Percentiles rank a stretch among this genome's conserved stretches.
These are phyloP conservation scores for Pinus taeda DNA, from an alignment of 75 land plant genomes.

Conservation along the genomic window DNA sequence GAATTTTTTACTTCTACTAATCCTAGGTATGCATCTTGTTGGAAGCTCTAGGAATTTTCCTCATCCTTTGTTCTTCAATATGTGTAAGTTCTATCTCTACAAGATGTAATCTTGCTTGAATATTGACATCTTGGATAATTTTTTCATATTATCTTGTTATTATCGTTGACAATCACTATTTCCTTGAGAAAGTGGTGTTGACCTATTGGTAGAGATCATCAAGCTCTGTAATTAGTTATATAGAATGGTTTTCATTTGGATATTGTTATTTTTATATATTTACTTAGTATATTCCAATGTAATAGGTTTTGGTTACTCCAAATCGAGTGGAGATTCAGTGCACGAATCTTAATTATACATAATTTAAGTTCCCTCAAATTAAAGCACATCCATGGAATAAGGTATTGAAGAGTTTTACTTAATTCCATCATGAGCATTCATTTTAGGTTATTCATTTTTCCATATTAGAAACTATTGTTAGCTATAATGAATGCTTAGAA, in stretches of 20 bases:
- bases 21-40: not conserved
- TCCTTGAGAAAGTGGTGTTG: constrained; percentile 87
- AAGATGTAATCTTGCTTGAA: too few relatives aligned
- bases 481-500: not conserved
- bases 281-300: not conserved
- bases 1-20: not conserved
- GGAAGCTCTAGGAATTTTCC: not conserved
- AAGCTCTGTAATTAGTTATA: constrained; percentile 31
- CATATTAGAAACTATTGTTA: not conserved
- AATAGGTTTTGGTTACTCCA: constrained; percentile 83
- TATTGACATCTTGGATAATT: too few relatives aligned
- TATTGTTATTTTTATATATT: not conserved
- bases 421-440: not conserved
- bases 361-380: constrained; percentile 84
- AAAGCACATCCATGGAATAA: constrained; percentile 96
- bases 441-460: not conserved
- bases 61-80: not conserved
- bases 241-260: not conserved
- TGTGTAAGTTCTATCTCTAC: not conserved
- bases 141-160: too few relatives aligned
- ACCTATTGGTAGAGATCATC: constrained; percentile 83
- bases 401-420: constrained; percentile 19
- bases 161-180: constrained; percentile 59
- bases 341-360: constrained; percentile 90
- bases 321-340: constrained; percentile 88